phyloP scores from a whole-genome alignment of 768 basidiomycete species.

The Lactarius psammicola region DNA sequence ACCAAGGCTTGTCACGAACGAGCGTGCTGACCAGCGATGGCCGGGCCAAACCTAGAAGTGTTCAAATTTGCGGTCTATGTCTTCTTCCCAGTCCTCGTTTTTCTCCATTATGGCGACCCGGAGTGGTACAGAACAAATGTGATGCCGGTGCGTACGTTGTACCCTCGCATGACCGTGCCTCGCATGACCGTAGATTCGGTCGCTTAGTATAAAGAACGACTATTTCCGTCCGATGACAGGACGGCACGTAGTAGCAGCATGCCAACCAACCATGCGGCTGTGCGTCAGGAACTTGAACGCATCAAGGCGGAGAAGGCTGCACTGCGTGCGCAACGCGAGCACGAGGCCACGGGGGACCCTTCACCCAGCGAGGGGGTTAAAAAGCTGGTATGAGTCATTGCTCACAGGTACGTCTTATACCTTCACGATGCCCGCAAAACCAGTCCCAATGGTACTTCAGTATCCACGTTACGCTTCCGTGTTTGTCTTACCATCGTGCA shows the following conservation, averaged over 20 bases:
- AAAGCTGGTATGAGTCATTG: conserved; percentile 21
- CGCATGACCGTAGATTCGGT: background rate
- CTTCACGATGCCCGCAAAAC: background rate
- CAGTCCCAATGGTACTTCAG: background rate
- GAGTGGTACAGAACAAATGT: conserved; percentile 82
- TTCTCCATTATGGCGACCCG: conserved; percentile 85
- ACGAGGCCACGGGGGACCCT: conserved; percentile 35
- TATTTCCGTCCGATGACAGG: conserved; percentile 64
- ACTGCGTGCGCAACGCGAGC: conserved; percentile 45
- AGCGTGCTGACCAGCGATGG: conserved; percentile 37
- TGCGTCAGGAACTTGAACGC: conserved; percentile 68
- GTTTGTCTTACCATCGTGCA: background rate
- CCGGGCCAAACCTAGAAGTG: conserved; percentile 78
- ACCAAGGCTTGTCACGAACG: background rate
- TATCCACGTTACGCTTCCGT: background rate
- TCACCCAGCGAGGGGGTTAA: conserved; percentile 34
- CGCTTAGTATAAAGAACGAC: conserved; percentile 63
- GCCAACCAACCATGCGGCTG: conserved; percentile 62
- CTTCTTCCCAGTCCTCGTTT: conserved; percentile 75
- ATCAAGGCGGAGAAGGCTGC: conserved; percentile 63
- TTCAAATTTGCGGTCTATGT: conserved; percentile 90
- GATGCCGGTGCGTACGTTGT: conserved; percentile 54
- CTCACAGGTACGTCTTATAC: conserved; percentile 6
- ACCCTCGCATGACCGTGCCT: background rate
- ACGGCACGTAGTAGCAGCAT: conserved; percentile 49